These are phyloP conservation scores for Paecilomyces sp. DNA, from an alignment of 2,329 filamentous ascomycete genomes.

Conservation along the genomic window DNA sequence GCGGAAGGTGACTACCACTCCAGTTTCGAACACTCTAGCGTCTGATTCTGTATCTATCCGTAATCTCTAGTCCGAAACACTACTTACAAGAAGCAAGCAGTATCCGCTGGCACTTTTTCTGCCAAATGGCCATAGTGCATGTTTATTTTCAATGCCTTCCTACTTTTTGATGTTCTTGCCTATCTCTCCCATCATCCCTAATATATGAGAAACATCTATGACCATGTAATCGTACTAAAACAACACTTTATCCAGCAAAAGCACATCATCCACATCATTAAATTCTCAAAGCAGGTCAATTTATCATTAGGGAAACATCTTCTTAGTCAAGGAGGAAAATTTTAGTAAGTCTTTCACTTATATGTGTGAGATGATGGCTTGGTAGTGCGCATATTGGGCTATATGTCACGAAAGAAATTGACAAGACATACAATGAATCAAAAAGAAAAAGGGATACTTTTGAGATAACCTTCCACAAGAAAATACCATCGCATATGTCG, in stretches of 20 bases:
- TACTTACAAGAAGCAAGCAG: background rate
- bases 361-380: background rate
- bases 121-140: background rate
- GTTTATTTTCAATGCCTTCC: background rate
- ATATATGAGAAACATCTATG: too few species aligned
- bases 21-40: background rate
- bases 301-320: background rate
- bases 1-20: background rate
- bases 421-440: background rate
- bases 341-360: background rate
- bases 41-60: background rate
- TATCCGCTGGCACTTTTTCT: background rate
- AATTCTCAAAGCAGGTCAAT: too few species aligned
- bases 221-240: too few species aligned
- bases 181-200: too few species aligned
- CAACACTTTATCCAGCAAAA: too few species aligned
- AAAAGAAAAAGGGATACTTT: background rate
- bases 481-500: background rate
- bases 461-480: background rate
- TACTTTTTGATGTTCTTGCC: background rate
- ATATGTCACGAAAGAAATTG: background rate
- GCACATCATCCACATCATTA: too few species aligned
- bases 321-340: background rate
- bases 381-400: background rate
- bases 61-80: background rate